Conservation (phyloP, 2,329 filamentous ascomycete species). For the Exophiala calicioides region DNA sequence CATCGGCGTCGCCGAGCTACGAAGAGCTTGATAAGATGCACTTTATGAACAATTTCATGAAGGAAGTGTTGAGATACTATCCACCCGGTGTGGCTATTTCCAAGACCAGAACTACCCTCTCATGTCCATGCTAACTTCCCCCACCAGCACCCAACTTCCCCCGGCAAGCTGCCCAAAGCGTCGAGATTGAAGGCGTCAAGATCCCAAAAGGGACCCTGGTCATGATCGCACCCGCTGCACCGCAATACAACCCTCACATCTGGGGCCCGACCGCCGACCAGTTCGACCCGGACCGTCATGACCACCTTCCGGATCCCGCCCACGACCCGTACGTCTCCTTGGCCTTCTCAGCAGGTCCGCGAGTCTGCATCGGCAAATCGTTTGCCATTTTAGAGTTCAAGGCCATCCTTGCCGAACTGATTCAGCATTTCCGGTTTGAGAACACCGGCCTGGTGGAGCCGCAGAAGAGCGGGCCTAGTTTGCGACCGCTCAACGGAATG, state of each 20-base stretch:
- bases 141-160: slow-evolving; percentile 26
- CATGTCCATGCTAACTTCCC: no score
- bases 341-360: not conserved
- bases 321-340: not conserved
- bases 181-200: slow-evolving; percentile 48
- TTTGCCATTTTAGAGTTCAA: not conserved
- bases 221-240: slow-evolving; percentile 42
- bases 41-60: slow-evolving; percentile 48
- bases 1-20: slow-evolving; percentile 48
- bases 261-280: slow-evolving; percentile 35
- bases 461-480: not conserved
- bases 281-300: slow-evolving; percentile 35
- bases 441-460: not conserved
- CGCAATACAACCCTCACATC: slow-evolving; percentile 29
- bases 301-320: not conserved
- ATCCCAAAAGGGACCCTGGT: slow-evolving; percentile 48
- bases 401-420: not conserved
- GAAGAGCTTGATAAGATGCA: slow-evolving; percentile 66
- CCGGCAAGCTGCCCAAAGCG: slow-evolving; percentile 34
- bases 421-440: not conserved
- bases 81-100: slow-evolving; percentile 41
- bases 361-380: not conserved
- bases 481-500: not conserved
- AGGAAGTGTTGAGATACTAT: slow-evolving; percentile 41
- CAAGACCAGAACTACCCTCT: no score